Conservation (phyloP, 2,329 filamentous ascomycete species). For the Cladosporium sp. region DNA sequence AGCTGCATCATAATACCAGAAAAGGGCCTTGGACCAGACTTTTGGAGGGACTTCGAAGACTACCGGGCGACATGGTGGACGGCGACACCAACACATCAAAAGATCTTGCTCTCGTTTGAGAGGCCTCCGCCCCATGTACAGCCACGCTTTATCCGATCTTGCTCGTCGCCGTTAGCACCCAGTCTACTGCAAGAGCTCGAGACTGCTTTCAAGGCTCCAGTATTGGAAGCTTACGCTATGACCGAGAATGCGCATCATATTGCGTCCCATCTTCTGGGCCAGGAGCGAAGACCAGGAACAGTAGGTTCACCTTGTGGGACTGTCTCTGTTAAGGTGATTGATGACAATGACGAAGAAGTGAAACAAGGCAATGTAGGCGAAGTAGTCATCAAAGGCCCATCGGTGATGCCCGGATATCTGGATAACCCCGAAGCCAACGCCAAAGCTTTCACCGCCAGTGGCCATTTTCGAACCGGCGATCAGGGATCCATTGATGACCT, state of each 20-base stretch:
- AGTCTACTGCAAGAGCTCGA: conserved; percentile 41
- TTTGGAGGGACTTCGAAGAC: conserved; percentile 70
- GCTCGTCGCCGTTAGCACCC: background rate
- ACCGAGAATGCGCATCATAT: conserved; percentile 68
- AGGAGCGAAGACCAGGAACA: too few relatives aligned
- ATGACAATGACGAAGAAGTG: conserved; percentile 52
- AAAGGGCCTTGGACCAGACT: conserved; percentile 20
- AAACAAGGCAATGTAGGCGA: conserved; percentile 43
- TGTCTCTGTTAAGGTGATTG: conserved; percentile 38
- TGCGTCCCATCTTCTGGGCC: too few relatives aligned
- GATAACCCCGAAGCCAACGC: conserved; percentile 43
- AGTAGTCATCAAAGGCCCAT: conserved; percentile 48
- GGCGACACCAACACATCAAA: conserved; percentile 84
- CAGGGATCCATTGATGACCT: conserved; percentile 74
- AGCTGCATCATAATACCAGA: background rate
- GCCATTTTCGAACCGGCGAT: conserved; percentile 47
- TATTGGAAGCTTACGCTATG: conserved; percentile 87
- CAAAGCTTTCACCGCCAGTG: conserved; percentile 36
- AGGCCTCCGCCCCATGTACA: conserved; percentile 53
- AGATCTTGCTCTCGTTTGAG: conserved; percentile 63
- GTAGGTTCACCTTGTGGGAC: background rate
- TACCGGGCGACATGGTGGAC: conserved; percentile 87
- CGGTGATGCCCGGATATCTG: conserved; percentile 45
- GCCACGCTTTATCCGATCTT: background rate
- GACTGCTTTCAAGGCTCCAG: conserved; percentile 67